Conservation (phyloP, 139 green algal species). For the Chlorella sp. region DNA sequence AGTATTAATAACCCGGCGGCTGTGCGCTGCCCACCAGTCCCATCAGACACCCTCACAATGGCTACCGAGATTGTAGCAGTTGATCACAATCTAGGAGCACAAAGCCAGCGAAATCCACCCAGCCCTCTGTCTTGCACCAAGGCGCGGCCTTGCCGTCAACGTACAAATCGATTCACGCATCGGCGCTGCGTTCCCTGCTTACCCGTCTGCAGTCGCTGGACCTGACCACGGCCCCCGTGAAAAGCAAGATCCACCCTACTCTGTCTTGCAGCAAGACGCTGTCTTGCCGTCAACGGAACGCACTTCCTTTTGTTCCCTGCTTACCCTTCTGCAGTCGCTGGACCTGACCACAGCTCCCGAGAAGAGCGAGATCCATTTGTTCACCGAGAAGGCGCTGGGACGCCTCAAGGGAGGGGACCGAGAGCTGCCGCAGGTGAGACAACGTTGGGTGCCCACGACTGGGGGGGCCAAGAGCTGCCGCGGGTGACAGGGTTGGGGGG, state of each 20-base stretch:
- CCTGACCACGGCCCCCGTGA: slow-evolving; percentile 77
- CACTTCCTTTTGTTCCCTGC: not conserved
- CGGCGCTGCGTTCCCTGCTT: not conserved
- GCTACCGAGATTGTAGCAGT: too few species aligned
- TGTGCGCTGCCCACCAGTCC: too few species aligned
- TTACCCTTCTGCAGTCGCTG: slow-evolving; percentile 50
- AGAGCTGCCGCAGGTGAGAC: slow-evolving; percentile 74
- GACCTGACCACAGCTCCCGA: slow-evolving; percentile 81
- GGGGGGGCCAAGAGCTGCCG: too few species aligned
- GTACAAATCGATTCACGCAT: too few species aligned
- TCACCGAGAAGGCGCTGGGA: slow-evolving; percentile 60
- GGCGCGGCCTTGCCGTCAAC: too few species aligned
- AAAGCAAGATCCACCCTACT: slow-evolving; percentile 68
- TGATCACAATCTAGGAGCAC: not conserved
- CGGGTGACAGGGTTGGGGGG: too few species aligned
- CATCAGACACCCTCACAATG: too few species aligned
- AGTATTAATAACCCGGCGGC: too few species aligned
- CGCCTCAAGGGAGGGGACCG: slow-evolving; percentile 81
- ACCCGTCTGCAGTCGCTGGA: slow-evolving; percentile 66
- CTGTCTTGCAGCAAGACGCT: too few species aligned
- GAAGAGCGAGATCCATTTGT: slow-evolving; percentile 77
- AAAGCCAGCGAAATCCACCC: not conserved
- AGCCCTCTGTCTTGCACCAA: too few species aligned
- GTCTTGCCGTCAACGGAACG: too few species aligned
- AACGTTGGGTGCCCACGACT: too few species aligned